phyloP scores from a whole-genome alignment of 805 yeast species.

The Scheffersomyces stipitis region DNA sequence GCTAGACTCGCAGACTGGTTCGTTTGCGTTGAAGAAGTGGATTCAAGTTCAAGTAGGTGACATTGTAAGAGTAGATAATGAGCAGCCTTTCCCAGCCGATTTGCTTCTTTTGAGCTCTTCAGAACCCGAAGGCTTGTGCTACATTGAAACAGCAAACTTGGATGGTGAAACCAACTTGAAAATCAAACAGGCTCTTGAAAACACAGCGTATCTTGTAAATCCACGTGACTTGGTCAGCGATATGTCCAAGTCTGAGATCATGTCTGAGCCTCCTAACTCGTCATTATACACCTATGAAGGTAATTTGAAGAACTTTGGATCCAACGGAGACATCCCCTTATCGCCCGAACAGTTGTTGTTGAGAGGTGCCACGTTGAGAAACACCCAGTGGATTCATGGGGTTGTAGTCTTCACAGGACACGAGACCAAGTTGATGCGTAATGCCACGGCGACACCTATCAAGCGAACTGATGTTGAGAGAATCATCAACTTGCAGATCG shows the following conservation, averaged over 20 bases:
- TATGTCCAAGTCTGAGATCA: slow-evolving; percentile 40
- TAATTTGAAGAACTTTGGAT: slow-evolving; percentile 59
- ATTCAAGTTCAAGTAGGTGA: slow-evolving; percentile 89
- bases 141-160: slow-evolving; percentile 93
- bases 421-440: slow-evolving; percentile 96
- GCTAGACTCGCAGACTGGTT: slow-evolving; percentile 55
- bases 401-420: slow-evolving; percentile 95
- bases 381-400: slow-evolving; percentile 95
- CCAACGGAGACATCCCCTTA: slow-evolving; percentile 58
- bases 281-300: slow-evolving; percentile 95
- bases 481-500: slow-evolving; percentile 87
- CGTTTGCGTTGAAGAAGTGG: slow-evolving; percentile 73
- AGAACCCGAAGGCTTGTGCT: slow-evolving; percentile 97
- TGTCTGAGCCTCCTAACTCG: slow-evolving; percentile 92
- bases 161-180: slow-evolving; percentile 98
- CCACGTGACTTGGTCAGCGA: slow-evolving; percentile 51
- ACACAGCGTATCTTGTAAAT: slow-evolving; percentile 71
- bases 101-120: slow-evolving; percentile 81
- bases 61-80: slow-evolving; percentile 77
- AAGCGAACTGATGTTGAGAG: slow-evolving; percentile 96
- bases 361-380: slow-evolving; percentile 93
- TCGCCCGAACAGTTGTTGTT: slow-evolving; percentile 88
- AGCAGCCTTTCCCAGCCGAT: slow-evolving; percentile 94
- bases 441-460: slow-evolving; percentile 98
- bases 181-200: slow-evolving; percentile 83